Evolutionary conservation across 2,329 filamentous ascomycete genomes (phyloP).

Genomic region (Colletotrichum liaoningense): DNA sequence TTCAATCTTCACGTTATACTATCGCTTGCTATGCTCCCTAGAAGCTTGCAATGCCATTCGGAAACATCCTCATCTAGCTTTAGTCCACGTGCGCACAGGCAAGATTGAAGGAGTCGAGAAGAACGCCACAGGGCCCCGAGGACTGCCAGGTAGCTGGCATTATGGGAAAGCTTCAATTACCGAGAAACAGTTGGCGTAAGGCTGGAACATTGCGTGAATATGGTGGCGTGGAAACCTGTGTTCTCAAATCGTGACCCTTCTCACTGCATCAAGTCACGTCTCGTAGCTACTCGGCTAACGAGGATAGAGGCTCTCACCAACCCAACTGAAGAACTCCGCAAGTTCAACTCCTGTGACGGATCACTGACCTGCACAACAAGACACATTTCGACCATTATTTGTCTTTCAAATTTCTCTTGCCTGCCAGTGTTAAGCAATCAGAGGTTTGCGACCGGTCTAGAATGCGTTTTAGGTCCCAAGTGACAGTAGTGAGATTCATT

Average conservation of each 20-base stretch:
- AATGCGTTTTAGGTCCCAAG: neutral
- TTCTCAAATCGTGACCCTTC: neutral
- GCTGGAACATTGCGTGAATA: conserved; percentile 6
- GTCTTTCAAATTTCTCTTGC: neutral
- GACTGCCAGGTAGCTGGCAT: neutral
- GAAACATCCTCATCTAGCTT: neutral
- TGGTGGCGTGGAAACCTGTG: neutral
- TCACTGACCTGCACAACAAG: neutral
- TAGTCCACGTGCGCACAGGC: neutral
- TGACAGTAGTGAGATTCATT: neutral
- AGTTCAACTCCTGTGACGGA: neutral
- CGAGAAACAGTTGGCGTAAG: conserved; percentile 11
- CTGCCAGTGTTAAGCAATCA: neutral
- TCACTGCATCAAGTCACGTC: neutral
- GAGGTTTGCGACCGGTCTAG: neutral
- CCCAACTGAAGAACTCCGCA: no score
- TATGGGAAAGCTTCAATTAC: neutral
- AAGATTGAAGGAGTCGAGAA: neutral
- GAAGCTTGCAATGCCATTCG: neutral
- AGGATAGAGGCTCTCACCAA: no score
- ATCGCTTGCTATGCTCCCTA: neutral
- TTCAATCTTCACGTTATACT: neutral
- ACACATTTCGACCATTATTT: neutral
- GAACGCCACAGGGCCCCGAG: neutral
- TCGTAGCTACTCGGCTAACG: no score